phyloP scores from a whole-genome alignment of 495 filamentous ascomycete genomes.

The Hypoxylon crocopeplum region DNA sequence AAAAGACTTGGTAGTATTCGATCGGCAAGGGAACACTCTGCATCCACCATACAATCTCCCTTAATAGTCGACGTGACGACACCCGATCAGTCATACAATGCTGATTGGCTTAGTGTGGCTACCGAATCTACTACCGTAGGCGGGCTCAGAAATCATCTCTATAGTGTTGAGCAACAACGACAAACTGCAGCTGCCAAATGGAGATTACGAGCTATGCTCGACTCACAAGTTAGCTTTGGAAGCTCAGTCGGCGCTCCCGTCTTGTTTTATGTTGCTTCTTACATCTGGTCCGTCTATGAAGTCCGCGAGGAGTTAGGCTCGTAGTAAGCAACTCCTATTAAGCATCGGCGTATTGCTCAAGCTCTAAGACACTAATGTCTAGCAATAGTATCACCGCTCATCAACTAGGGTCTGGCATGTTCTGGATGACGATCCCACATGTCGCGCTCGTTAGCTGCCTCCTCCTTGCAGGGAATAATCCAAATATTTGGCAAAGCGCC shows the following conservation, averaged over 20 bases:
- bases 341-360: too few species aligned
- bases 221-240: conserved; percentile 19
- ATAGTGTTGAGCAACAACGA: not conserved
- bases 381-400: conserved; percentile 46
- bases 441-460: conserved; percentile 40
- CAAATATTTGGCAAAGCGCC: conserved; percentile 21
- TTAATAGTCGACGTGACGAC: too few species aligned
- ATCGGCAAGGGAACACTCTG: too few species aligned
- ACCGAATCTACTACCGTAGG: too few species aligned
- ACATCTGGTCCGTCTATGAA: conserved; percentile 42
- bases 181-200: not conserved
- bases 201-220: conserved; percentile 11
- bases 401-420: conserved; percentile 51
- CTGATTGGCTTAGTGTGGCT: too few species aligned
- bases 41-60: too few species aligned
- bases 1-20: too few species aligned
- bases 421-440: conserved; percentile 41
- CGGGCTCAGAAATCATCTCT: too few species aligned
- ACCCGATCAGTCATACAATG: too few species aligned
- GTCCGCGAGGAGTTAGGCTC: not conserved
- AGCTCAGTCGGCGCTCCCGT: conserved; percentile 17
- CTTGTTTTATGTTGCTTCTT: conserved; percentile 46
- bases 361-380: too few species aligned
- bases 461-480: conserved; percentile 43
- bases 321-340: not conserved